A percentile compares a stretch with the other conserved stretches of the same genome.
Evolutionary conservation across 78 protist species (phyloP).

Genomic region (Dictyostelium intermedium): DNA sequence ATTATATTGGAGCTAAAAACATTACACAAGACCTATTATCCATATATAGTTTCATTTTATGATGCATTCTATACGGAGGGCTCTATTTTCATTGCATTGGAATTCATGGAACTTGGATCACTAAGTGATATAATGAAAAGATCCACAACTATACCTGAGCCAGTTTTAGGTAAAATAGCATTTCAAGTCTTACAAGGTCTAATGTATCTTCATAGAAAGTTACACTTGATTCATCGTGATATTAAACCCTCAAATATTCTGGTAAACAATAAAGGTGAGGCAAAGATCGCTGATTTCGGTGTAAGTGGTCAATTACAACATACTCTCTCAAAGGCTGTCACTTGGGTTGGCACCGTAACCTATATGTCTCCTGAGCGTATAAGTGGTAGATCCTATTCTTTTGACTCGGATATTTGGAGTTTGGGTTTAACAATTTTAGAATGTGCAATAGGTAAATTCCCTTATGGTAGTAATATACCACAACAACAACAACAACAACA

Average conservation of each 20-base stretch:
- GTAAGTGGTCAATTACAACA: conserved; percentile 83
- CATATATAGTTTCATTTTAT: conserved; percentile 75
- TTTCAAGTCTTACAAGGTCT: conserved; percentile 79
- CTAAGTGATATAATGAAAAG: conserved; percentile 31
- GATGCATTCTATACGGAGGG: conserved; percentile 89
- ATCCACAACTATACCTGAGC: conserved; percentile 64
- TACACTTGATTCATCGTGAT: conserved; percentile 86
- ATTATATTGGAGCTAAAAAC: conserved; percentile 84
- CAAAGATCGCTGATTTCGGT: conserved; percentile 91
- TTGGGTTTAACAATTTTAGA: conserved; percentile 88
- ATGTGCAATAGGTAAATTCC: conserved; percentile 84
- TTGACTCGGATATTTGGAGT: conserved; percentile 86
- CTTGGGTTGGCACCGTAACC: conserved; percentile 92
- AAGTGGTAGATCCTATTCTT: conserved; percentile 81
- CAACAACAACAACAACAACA: background rate
- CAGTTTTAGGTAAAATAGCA: conserved; percentile 57
- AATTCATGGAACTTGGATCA: conserved; percentile 83
- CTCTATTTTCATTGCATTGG: conserved; percentile 73
- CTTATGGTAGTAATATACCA: background rate
- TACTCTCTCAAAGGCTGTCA: conserved; percentile 75
- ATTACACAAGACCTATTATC: conserved; percentile 66
- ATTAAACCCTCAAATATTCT: conserved; percentile 88
- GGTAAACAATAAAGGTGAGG: conserved; percentile 62
- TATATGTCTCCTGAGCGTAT: conserved; percentile 91
- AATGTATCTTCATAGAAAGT: conserved; percentile 76